Base-by-base conservation (phyloP, 2,329 filamentous ascomycete species). In the Colletotrichum sojae region DNA sequence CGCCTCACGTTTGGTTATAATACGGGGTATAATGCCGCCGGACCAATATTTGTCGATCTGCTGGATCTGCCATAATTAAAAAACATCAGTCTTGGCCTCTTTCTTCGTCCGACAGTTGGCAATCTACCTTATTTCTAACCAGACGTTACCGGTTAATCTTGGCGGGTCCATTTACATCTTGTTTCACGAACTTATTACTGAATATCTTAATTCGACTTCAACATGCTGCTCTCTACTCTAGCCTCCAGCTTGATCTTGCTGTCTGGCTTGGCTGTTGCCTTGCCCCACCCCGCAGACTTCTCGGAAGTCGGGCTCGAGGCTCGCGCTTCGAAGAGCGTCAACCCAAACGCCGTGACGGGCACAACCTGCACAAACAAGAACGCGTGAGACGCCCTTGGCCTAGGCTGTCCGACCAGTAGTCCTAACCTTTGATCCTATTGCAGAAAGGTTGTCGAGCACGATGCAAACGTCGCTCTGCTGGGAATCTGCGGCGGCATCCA, bases 401-500 rank as follows among this genome's bases (percentile, higher is more conserved):
- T 1, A 1, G 25, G 3, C 9, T 9, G 5, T 16, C 5, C 6
- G 10, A 10, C 5, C 27, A 9, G 3, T 5, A 18, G 2, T 6
- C n/a, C 27, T 4, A 31, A 43, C 49, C 25, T 25, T 49, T 67
- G 61, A 72, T 53, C 22, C 40, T 39, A 39, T 39, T 31, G 31
- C 9, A 69, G 80, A 6, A 77, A 80, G 67, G 83, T 85, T 69
- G 79, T 81, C 65, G 81, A 81, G 70, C 84, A 87, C 74, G 85
- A 87, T 74, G 80, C 81, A 46, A 82, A 83, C 70, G 83, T 84
- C 10, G 83, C 83, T 4, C 76, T 84, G 69, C 80, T 86, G 12
- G 76, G 73, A 55, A 85, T 86, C 76, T 87, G 85, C 76, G 82
- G 83, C 54, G 82, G 90, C 62, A 86, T 86, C 67, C 79, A 83